Conservation (phyloP, 306 rosid genomes). For the Ormosia semicastrata region DNA sequence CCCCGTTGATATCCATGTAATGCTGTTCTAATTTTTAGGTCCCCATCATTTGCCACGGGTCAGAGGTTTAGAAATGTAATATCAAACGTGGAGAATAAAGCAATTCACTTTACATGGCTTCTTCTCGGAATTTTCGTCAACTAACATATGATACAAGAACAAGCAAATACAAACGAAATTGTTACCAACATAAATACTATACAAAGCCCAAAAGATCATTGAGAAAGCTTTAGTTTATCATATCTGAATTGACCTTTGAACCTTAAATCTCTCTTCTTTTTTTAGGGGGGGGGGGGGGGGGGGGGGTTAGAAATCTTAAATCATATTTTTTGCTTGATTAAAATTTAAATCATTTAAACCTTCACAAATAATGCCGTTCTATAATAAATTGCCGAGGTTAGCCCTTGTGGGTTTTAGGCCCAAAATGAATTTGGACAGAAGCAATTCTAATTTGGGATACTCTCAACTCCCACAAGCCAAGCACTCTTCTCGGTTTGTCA, state of each 20-base stretch:
- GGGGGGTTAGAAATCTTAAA: too few relatives aligned
- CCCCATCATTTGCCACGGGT: background rate
- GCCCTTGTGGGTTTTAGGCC: background rate
- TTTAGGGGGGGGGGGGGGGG: too few relatives aligned
- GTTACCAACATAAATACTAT: slow-evolving; percentile 6
- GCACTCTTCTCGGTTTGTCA: slow-evolving; percentile 81
- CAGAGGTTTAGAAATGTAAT: background rate
- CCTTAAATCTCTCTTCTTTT: too few relatives aligned
- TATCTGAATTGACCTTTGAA: background rate
- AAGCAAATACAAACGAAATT: background rate
- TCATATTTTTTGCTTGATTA: too few relatives aligned
- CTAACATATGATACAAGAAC: background rate
- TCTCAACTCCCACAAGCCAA: slow-evolving; percentile 80
- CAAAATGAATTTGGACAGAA: background rate
- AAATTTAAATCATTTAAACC: background rate
- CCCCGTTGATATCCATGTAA: background rate
- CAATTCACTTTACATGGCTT: background rate
- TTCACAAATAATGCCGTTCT: background rate
- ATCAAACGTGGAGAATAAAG: background rate
- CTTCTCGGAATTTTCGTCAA: background rate
- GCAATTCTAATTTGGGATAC: background rate
- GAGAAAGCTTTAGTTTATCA: background rate
- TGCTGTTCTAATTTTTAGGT: too few relatives aligned
- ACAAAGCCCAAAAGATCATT: slow-evolving; percentile 23
- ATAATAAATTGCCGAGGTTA: background rate